phyloP scores from a whole-genome alignment of 2,329 filamentous ascomycete genomes.

The Monilinia polystroma region DNA sequence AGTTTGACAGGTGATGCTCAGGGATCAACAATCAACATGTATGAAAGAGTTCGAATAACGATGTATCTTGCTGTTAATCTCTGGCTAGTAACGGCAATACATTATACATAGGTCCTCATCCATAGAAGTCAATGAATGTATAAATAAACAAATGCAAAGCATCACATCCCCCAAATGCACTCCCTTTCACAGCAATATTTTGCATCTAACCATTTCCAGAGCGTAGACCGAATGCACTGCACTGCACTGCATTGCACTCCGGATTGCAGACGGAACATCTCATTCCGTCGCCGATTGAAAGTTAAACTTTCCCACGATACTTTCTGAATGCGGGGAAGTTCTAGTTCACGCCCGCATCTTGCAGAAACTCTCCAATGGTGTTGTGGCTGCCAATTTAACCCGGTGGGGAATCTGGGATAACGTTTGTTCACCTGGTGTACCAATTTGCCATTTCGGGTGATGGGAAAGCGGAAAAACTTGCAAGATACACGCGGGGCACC shows the following conservation, averaged over 20 bases:
- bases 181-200: background rate
- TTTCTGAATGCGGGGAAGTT: constrained; percentile 19
- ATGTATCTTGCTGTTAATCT: background rate
- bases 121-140: background rate
- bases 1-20: too few species aligned
- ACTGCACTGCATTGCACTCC: background rate
- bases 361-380: constrained; percentile 13
- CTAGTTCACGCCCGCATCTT: background rate
- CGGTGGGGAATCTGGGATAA: background rate
- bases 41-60: background rate
- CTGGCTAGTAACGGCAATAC: background rate
- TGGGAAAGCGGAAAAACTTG: constrained; percentile 2
- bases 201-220: background rate
- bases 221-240: background rate
- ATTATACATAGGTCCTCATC: too few species aligned
- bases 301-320: constrained; percentile 14
- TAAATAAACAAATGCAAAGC: background rate
- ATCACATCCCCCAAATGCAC: background rate
- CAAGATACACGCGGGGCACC: background rate
- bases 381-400: background rate
- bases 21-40: too few species aligned
- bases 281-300: constrained; percentile 15
- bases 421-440: background rate
- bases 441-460: background rate
- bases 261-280: constrained; percentile 37